A percentile compares a stretch with the other conserved stretches of the same genome.
These are phyloP conservation scores for Coniella lustricola DNA, from an alignment of 2,329 filamentous ascomycete species.

Conservation along the genomic window DNA sequence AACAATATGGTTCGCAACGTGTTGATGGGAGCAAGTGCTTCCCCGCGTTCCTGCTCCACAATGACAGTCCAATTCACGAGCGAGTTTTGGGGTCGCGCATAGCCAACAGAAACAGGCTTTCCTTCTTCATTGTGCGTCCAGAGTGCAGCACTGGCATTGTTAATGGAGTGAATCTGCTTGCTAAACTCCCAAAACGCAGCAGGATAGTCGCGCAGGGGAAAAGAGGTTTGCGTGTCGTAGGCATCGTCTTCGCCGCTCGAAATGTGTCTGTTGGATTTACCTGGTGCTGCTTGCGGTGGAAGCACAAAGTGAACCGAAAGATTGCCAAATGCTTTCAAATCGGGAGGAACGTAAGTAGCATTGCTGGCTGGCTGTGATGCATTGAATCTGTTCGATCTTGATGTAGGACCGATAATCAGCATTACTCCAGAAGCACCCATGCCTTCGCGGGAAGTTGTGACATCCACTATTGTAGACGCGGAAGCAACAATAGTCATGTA, in stretches of 20 bases:
- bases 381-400: conserved; percentile 58
- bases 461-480: conserved; percentile 54
- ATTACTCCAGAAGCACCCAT: conserved; percentile 63
- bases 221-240: conserved; percentile 30
- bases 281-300: conserved; percentile 38
- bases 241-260: conserved; percentile 33
- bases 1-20: conserved; percentile 74
- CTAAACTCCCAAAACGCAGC: conserved; percentile 56
- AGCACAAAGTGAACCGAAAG: conserved; percentile 53
- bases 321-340: conserved; percentile 31
- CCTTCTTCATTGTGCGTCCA: conserved; percentile 68
- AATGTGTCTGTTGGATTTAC: conserved; percentile 41
- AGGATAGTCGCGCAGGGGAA: conserved; percentile 55
- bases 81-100: conserved; percentile 58
- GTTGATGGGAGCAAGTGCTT: conserved; percentile 70
- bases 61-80: conserved; percentile 78
- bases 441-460: conserved; percentile 60
- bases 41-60: conserved; percentile 66
- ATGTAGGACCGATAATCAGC: conserved; percentile 62
- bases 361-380: conserved; percentile 38
- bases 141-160: conserved; percentile 63
- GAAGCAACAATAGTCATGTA: conserved; percentile 79
- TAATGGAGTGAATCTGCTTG: conserved; percentile 39
- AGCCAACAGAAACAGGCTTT: conserved; percentile 68
- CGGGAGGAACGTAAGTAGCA: conserved; percentile 32